A percentile compares a stretch with the other conserved stretches of the same genome.
These are phyloP conservation scores for Crithidia brevicula DNA, from an alignment of 208 protist species.

Conservation along the genomic window DNA sequence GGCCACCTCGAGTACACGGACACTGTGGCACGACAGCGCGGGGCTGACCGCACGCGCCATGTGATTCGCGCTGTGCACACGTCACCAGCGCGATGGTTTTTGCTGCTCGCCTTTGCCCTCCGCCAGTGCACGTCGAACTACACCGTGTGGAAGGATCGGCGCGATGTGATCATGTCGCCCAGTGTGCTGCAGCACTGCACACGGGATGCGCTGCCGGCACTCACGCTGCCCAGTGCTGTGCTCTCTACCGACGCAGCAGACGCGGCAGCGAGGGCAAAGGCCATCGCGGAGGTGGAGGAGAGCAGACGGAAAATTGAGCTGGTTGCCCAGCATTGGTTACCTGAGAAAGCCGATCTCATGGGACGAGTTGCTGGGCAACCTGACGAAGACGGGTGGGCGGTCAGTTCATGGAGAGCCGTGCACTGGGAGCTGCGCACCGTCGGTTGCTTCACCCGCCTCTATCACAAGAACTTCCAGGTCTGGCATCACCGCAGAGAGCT, in stretches of 20 bases:
- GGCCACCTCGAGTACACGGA: slow-evolving; percentile 12
- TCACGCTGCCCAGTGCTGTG: neutral
- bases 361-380: neutral
- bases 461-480: slow-evolving; percentile 86
- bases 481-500: slow-evolving; percentile 83
- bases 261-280: slow-evolving; percentile 18
- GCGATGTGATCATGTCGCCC: slow-evolving; percentile 54
- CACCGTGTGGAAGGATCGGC: slow-evolving; percentile 77
- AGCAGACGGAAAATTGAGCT: slow-evolving; percentile 9
- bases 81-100: slow-evolving; percentile 60
- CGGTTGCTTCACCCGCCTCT: slow-evolving; percentile 42
- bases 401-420: slow-evolving; percentile 65
- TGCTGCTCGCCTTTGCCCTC: slow-evolving; percentile 67
- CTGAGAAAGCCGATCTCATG: slow-evolving; percentile 18
- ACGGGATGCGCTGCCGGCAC: slow-evolving; percentile 25
- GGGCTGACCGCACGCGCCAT: neutral
- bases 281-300: slow-evolving; percentile 18
- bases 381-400: neutral
- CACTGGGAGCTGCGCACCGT: slow-evolving; percentile 66
- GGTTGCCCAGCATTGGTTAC: slow-evolving; percentile 33
- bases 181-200: slow-evolving; percentile 32
- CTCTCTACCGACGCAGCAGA: neutral
- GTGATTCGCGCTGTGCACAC: slow-evolving; percentile 24
- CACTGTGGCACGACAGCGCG: neutral
- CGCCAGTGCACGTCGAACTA: slow-evolving; percentile 66